These are phyloP conservation scores for Hypoxylon sp. DNA, from an alignment of 2,329 filamentous ascomycete genomes.

Conservation along the genomic window DNA sequence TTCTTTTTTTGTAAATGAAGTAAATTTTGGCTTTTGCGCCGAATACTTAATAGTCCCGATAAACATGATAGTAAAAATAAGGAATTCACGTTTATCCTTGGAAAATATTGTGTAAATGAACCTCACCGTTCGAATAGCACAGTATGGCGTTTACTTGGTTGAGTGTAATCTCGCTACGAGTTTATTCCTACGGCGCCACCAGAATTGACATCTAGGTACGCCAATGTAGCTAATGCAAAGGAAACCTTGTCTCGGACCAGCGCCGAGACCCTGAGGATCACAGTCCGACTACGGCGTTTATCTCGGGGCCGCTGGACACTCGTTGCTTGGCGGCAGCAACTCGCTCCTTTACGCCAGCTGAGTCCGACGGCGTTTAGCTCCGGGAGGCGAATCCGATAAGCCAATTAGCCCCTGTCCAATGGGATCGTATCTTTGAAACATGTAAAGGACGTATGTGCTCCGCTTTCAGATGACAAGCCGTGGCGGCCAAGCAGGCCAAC, in stretches of 20 bases:
- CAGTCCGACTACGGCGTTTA: conserved; percentile 28
- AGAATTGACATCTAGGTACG: conserved; percentile 15
- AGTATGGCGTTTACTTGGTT: background rate
- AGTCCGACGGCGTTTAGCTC: conserved; percentile 14
- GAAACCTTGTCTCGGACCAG: conserved; percentile 27
- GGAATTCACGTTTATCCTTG: background rate
- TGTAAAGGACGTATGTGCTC: conserved; percentile 1
- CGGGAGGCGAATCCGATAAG: conserved; percentile 4
- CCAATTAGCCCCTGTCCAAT: conserved; percentile 12
- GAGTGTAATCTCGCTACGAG: background rate
- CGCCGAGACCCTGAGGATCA: conserved; percentile 22
- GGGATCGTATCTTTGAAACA: background rate
- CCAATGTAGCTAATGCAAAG: conserved; percentile 33
- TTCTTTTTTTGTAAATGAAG: too few relatives aligned
- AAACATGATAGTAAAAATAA: background rate
- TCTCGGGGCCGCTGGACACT: conserved; percentile 33
- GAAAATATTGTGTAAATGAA: background rate
- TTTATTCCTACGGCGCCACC: conserved; percentile 18
- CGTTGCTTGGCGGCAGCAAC: conserved; percentile 27
- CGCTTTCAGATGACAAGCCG: conserved; percentile 1
- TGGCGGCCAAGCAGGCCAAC: conserved; percentile 6
- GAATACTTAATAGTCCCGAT: background rate
- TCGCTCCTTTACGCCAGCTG: conserved; percentile 20
- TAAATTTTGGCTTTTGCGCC: background rate
- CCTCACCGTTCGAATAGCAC: background rate